Conservation (phyloP, 1,139 yeast species). For the Ogataea hybrid region DNA sequence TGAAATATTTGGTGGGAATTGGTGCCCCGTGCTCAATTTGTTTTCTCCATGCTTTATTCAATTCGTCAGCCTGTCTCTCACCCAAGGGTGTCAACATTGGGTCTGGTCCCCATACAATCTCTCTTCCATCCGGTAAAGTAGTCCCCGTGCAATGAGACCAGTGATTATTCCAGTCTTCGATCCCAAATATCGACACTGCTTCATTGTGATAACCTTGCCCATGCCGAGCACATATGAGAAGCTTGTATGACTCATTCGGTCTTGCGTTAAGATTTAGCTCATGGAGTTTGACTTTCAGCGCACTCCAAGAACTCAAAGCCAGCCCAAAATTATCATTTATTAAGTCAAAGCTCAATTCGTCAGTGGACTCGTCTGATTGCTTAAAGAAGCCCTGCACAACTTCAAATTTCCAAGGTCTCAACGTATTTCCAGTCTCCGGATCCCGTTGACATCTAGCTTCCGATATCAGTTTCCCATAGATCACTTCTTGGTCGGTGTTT, state of each 20-base stretch:
- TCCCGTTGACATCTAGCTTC: slow-evolving; percentile 18
- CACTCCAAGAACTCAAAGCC: slow-evolving; percentile 42
- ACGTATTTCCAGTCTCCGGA: slow-evolving; percentile 24
- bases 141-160: slow-evolving; percentile 54
- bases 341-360: slow-evolving; percentile 49
- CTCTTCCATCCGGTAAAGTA: slow-evolving; percentile 43
- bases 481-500: slow-evolving; percentile 13
- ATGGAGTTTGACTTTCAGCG: slow-evolving; percentile 36
- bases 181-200: slow-evolving; percentile 57
- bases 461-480: slow-evolving; percentile 10
- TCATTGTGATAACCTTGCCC: slow-evolving; percentile 78
- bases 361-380: slow-evolving; percentile 45
- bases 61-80: slow-evolving; percentile 32
- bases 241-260: slow-evolving; percentile 45
- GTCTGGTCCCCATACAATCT: slow-evolving; percentile 63
- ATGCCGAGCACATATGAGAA: slow-evolving; percentile 66
- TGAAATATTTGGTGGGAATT: slow-evolving; percentile 52
- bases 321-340: slow-evolving; percentile 49
- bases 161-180: slow-evolving; percentile 54
- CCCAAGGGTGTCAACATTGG: slow-evolving; percentile 64
- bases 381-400: slow-evolving; percentile 49
- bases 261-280: slow-evolving; percentile 38
- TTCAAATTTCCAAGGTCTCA: slow-evolving; percentile 42
- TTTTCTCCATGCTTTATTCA: slow-evolving; percentile 32
- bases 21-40: slow-evolving; percentile 44